These are phyloP conservation scores for Citrullus colocynthis DNA, from an alignment of 306 rosid species.

Conservation along the genomic window DNA sequence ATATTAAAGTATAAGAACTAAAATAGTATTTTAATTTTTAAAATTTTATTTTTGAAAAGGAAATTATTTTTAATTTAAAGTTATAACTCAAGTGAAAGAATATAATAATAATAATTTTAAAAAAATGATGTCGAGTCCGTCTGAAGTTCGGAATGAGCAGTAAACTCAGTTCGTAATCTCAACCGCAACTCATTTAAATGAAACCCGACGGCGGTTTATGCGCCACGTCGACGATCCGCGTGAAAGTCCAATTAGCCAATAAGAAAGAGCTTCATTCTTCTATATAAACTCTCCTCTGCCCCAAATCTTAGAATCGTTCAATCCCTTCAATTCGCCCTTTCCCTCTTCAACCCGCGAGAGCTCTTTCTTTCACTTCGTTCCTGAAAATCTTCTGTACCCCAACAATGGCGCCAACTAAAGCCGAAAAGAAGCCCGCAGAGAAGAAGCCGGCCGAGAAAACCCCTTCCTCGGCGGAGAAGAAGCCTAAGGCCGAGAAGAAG, in stretches of 20 bases:
- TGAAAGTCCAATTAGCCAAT: neutral
- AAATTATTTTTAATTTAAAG: too few species aligned
- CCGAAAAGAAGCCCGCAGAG: conserved; percentile 62
- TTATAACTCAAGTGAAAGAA: too few species aligned
- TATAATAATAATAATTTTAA: too few species aligned
- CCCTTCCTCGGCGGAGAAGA: conserved; percentile 42
- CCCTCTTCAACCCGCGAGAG: neutral
- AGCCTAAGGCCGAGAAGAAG: conserved; percentile 66
- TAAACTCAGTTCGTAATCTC: neutral
- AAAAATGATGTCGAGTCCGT: neutral
- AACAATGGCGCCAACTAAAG: conserved; percentile 60
- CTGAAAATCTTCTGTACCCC: neutral
- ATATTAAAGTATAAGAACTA: too few species aligned
- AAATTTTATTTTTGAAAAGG: too few species aligned
- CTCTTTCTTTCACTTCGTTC: fast-evolving
- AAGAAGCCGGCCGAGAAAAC: conserved; percentile 51
- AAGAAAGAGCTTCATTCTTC: neutral
- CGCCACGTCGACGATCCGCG: neutral
- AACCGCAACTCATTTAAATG: neutral
- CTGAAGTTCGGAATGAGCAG: neutral
- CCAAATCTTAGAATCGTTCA: neutral
- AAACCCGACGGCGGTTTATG: neutral
- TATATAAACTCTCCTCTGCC: neutral
- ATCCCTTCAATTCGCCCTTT: fast-evolving
- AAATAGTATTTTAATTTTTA: too few species aligned